phyloP scores from a whole-genome alignment of 768 basidiomycete genomes.

The Antrodiella citrinella region DNA sequence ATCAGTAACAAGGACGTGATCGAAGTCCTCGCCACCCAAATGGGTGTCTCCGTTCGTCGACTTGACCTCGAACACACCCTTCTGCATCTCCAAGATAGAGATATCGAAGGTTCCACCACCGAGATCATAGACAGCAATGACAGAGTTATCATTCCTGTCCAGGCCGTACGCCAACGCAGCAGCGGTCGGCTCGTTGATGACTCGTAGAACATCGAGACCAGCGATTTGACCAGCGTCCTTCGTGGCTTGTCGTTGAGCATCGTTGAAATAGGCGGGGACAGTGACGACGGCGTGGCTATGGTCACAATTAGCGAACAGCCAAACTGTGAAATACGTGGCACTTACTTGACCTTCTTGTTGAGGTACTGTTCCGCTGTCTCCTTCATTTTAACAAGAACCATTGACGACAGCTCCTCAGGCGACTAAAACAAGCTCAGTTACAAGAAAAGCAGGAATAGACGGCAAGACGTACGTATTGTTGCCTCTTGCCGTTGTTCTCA shows the following conservation, averaged over 20 bases:
- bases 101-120: conserved; percentile 99
- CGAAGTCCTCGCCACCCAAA: conserved; percentile 94
- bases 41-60: conserved; percentile 99
- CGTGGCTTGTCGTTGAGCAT: conserved; percentile 97
- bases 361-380: conserved; percentile 92
- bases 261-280: conserved; percentile 98
- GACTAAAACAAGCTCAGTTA: conserved; percentile 40
- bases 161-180: conserved; percentile 98
- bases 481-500: conserved; percentile 77
- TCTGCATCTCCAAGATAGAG: conserved; percentile 98
- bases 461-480: conserved; percentile 55
- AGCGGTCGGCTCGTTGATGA: conserved; percentile 98
- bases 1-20: conserved; percentile 80
- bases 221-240: conserved; percentile 98
- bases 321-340: conserved; percentile 16
- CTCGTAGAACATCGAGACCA: conserved; percentile 93
- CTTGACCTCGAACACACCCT: conserved; percentile 99
- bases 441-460: background rate
- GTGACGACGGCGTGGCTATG: conserved; percentile 82
- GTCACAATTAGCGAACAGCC: conserved; percentile 1
- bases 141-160: conserved; percentile 68
- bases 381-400: conserved; percentile 89
- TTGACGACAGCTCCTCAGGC: conserved; percentile 78
- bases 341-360: conserved; percentile 91
- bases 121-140: conserved; percentile 97